A percentile compares a stretch with the other conserved stretches of the same genome.
Conservation (phyloP, 768 basidiomycete genomes). For the Sistotremastrum niveocremeum region DNA sequence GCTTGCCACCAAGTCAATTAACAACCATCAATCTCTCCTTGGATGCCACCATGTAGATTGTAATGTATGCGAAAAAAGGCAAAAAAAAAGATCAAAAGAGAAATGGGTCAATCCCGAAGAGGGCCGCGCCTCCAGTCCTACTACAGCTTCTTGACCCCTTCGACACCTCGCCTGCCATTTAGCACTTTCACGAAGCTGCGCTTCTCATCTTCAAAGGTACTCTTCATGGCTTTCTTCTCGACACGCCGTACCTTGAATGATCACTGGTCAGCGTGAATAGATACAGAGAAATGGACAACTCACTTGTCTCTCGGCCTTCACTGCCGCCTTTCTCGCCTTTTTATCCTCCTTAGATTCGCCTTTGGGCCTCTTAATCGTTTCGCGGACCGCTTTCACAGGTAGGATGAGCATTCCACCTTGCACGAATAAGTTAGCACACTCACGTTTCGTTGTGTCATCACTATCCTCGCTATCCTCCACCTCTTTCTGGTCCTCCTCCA, state of each 20-base stretch:
- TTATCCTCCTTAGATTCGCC: slow-evolving; percentile 69
- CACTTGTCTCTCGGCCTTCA: slow-evolving; percentile 50
- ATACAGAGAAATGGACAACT: neutral
- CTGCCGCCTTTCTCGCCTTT: slow-evolving; percentile 53
- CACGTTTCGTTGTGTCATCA: slow-evolving; percentile 16
- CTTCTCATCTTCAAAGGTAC: slow-evolving; percentile 45
- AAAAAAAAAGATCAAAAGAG: no score
- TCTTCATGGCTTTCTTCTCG: slow-evolving; percentile 55
- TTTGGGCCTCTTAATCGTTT: slow-evolving; percentile 55
- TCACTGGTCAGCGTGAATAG: neutral
- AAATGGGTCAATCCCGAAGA: no score
- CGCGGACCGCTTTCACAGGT: slow-evolving; percentile 18
- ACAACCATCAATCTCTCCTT: no score
- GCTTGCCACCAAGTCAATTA: no score
- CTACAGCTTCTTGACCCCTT: no score
- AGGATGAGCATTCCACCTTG: neutral
- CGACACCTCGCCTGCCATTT: no score
- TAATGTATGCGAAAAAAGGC: no score
- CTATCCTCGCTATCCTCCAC: slow-evolving; percentile 19
- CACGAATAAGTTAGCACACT: neutral
- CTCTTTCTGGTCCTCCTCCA: slow-evolving; percentile 18
- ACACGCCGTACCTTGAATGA: slow-evolving; percentile 27
- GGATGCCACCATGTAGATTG: no score
- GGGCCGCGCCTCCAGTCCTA: no score
- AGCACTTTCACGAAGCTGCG: no score